Evolutionary conservation across 2,329 filamentous ascomycete species (phyloP), one percentile per base, ranked within the genome.

Genomic region (Cryoendolithus antarcticus): DNA sequence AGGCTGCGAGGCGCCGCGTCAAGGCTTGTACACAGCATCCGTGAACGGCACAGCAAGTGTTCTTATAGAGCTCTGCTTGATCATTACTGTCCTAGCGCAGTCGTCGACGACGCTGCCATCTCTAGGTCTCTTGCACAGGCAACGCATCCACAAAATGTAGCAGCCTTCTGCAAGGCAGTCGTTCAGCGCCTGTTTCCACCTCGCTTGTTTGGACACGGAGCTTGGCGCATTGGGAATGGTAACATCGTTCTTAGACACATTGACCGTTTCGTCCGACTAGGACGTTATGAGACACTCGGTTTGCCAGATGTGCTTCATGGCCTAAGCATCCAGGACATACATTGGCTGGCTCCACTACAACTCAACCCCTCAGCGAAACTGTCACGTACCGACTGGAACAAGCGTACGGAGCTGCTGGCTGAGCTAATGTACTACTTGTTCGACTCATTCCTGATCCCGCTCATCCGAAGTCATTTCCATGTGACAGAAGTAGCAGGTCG

Each of bases 341-440:
- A 67, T 8, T 98, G 91, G 91, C 74, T 95, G 37, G 67, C 67
- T 12, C 71, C 75, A 28, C 71, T 72, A 1, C 60, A 60, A 9
- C 55, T 69, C 1, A 49, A 57, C 9, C 36, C 46, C 12, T 59
- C 56, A 2, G 53, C 58, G 7, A 88, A 80, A 39, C 65, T 82
- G 36, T 82, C 82, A 43, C 66, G 70, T 43, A 78, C 80, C 0
- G 89, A 96, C 54, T 66, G 74, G 24, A 62, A 65, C 6, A 96
- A 95, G 59, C 78, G 88, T 8, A 67, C 65, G 19, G 83, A 95
- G 53, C 69, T 96, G 0, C 74, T 95, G 35, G 63, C 77, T 38
- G 91, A 98, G 57, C 78, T 96, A 42, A 53, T 96, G 5, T 96
- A 95, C 62, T 98, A 88, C 57, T 48, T 93, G 3, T 91, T 98